Conservation (phyloP, 257 asterid species). For the Solanum chmielewskii region DNA sequence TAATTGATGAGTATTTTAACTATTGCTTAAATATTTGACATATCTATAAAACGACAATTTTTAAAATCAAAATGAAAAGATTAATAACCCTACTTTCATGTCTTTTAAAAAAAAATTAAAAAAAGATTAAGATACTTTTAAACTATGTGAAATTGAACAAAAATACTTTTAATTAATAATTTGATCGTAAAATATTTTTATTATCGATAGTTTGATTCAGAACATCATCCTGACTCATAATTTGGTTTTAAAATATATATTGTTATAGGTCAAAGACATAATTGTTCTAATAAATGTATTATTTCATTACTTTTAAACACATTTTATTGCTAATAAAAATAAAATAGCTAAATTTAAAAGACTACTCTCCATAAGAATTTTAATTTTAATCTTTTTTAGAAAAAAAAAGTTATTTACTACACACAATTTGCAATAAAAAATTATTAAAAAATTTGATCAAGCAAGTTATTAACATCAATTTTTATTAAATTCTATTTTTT, state of each 20-base stretch:
- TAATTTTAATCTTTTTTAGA: neutral
- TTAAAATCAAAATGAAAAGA: neutral
- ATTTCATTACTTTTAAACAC: neutral
- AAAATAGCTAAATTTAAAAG: neutral
- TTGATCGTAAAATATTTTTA: accelerated
- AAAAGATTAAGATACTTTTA: neutral
- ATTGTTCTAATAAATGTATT: neutral
- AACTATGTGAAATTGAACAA: neutral
- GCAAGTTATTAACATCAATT: too few species aligned
- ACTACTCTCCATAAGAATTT: neutral
- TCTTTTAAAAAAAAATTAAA: neutral
- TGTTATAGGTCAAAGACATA: neutral
- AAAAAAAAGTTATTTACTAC: neutral
- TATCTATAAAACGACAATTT: accelerated
- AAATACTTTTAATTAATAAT: neutral
- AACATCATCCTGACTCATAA: neutral
- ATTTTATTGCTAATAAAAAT: neutral
- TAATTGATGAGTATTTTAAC: neutral
- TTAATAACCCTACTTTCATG: neutral
- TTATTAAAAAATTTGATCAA: neutral
- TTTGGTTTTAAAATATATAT: neutral
- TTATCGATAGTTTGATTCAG: accelerated
- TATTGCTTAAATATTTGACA: neutral
- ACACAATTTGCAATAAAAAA: neutral
- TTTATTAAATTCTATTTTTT: too few species aligned